A percentile compares a stretch with the other conserved stretches of the same genome.
Conservation (phyloP, 2,329 filamentous ascomycete genomes). For the Magnaporthales sp. region DNA sequence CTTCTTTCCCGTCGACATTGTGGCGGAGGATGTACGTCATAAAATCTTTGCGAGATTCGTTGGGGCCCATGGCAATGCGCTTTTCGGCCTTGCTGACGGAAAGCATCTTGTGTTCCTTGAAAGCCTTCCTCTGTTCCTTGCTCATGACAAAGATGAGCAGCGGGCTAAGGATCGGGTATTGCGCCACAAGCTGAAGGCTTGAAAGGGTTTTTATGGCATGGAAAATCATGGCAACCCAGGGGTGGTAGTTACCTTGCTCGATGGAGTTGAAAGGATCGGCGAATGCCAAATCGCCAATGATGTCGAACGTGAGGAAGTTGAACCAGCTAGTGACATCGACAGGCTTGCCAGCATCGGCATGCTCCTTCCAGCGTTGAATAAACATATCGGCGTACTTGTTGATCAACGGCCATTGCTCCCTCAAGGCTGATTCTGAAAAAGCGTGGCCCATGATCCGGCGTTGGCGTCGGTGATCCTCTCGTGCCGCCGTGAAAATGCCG, state of each 20-base stretch:
- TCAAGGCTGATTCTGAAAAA: conserved; percentile 18
- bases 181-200: too few relatives aligned
- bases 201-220: not conserved
- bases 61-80: not conserved
- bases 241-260: conserved; percentile 8
- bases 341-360: conserved; percentile 49
- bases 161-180: too few relatives aligned
- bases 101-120: not conserved
- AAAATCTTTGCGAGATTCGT: not conserved
- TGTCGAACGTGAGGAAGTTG: conserved; percentile 53
- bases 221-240: conserved; percentile 15
- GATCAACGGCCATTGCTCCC: conserved; percentile 58
- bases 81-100: not conserved
- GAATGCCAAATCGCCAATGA: conserved; percentile 54
- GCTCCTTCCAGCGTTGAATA: conserved; percentile 62
- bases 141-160: too few relatives aligned
- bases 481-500: conserved; percentile 17
- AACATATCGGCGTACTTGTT: conserved; percentile 69
- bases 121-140: too few relatives aligned
- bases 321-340: conserved; percentile 75
- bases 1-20: not conserved
- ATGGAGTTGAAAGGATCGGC: conserved; percentile 32
- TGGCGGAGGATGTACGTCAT: not conserved
- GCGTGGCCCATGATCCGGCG: conserved; percentile 15
- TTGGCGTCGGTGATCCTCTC: conserved; percentile 13